A percentile compares a stretch with the other conserved stretches of the same genome.
phyloP scores from a whole-genome alignment of 495 filamentous ascomycete species.

The Pseudotulostoma volvatum region DNA sequence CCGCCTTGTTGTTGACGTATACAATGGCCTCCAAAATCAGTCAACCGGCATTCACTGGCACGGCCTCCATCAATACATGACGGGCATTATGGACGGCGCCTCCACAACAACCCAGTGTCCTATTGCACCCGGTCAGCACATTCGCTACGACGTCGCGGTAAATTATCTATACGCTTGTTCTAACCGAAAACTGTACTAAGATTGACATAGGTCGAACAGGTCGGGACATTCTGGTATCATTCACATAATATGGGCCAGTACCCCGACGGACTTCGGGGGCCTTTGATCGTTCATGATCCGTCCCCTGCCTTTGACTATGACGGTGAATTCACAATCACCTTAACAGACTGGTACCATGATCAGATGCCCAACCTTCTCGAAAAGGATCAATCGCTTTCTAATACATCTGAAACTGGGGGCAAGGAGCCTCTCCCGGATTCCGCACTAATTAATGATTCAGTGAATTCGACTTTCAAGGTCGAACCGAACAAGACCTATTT shows the following conservation, averaged over 20 bases:
- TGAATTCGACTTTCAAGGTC: slow-evolving; percentile 25
- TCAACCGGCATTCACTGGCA: slow-evolving; percentile 57
- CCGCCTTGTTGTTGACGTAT: slow-evolving; percentile 51
- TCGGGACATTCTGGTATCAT: slow-evolving; percentile 80
- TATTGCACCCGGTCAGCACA: slow-evolving; percentile 37
- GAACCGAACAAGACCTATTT: slow-evolving; percentile 40
- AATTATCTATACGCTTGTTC: no score
- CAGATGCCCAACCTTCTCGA: slow-evolving; percentile 42
- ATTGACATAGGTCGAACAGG: slow-evolving; percentile 49
- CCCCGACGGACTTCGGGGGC: slow-evolving; percentile 60
- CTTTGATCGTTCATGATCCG: slow-evolving; percentile 59
- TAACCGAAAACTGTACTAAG: no score
- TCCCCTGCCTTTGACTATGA: slow-evolving; percentile 48
- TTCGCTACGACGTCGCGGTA: slow-evolving; percentile 64
- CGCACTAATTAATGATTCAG: slow-evolving; percentile 52
- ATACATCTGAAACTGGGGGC: slow-evolving; percentile 30
- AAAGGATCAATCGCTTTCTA: slow-evolving; percentile 34
- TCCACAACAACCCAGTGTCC: slow-evolving; percentile 49
- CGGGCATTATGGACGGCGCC: slow-evolving; percentile 46
- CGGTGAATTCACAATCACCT: slow-evolving; percentile 43
- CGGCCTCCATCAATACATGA: slow-evolving; percentile 45
- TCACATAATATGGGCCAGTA: slow-evolving; percentile 59
- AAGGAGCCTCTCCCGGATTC: slow-evolving; percentile 51
- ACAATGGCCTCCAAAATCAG: slow-evolving; percentile 60
- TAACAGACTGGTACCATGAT: slow-evolving; percentile 43